Evolutionary conservation across 108 stramenopile genomes (phyloP).

Genomic region (Stephanodiscus triporus): DNA sequence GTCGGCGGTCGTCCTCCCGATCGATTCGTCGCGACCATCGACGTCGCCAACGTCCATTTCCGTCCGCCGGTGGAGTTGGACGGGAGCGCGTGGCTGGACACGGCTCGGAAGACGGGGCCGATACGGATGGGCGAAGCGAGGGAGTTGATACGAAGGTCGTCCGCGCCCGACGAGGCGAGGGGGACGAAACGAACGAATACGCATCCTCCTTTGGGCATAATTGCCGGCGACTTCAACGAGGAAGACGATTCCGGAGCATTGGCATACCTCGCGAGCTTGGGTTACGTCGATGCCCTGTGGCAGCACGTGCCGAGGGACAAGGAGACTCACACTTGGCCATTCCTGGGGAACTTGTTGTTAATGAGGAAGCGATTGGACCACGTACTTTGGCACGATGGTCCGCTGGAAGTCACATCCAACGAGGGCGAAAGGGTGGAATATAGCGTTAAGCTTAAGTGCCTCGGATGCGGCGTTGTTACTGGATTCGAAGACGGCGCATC

Average conservation of each 20-base stretch:
- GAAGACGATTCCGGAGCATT: conserved; percentile 29
- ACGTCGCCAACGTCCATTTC: conserved; percentile 23
- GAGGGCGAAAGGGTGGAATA: not conserved
- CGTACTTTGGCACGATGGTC: conserved; percentile 35
- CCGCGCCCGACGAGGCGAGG: not conserved
- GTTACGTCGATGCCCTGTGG: conserved; percentile 38
- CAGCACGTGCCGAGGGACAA: conserved; percentile 33
- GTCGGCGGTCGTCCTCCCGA: not conserved
- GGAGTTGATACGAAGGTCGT: conserved; percentile 15
- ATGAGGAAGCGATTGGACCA: conserved; percentile 53
- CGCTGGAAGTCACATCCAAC: not conserved
- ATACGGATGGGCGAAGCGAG: conserved; percentile 40
- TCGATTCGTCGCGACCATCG: conserved; percentile 3
- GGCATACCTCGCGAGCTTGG: conserved; percentile 20
- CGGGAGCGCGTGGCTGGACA: conserved; percentile 45
- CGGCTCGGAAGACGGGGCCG: conserved; percentile 39
- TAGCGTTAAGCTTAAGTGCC: conserved; percentile 12
- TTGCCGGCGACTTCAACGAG: conserved; percentile 52
- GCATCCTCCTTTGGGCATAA: conserved; percentile 20
- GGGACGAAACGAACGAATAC: not conserved
- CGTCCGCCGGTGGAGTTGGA: conserved; percentile 49
- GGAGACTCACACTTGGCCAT: conserved; percentile 51
- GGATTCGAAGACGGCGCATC: conserved; percentile 47
- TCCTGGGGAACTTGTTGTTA: conserved; percentile 17
- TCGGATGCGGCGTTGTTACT: conserved; percentile 42